Evolutionary conservation across 192 early-diverging fungal genomes (phyloP).

Genomic region (Entophlyctis luteolus): DNA sequence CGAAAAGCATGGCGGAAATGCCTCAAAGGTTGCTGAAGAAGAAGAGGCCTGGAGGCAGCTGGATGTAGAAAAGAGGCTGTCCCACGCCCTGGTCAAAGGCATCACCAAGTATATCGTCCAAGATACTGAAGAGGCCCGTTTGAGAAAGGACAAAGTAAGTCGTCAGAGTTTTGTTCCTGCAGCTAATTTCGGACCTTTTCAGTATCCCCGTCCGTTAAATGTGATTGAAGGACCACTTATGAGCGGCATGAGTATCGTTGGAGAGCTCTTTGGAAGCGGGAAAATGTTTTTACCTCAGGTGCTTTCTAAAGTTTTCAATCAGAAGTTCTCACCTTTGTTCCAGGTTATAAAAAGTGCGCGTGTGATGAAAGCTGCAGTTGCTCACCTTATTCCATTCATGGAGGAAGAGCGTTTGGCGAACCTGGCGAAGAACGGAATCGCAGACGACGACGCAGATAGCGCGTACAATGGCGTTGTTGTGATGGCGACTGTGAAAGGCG

Average conservation of each 20-base stretch:
- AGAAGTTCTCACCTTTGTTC: no score
- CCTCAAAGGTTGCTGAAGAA: conserved; percentile 60
- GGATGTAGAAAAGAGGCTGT: conserved; percentile 71
- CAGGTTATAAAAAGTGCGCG: conserved; percentile 94
- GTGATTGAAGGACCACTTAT: conserved; percentile 97
- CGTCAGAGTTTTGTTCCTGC: not conserved
- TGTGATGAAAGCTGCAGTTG: conserved; percentile 98
- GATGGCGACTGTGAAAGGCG: conserved; percentile 94
- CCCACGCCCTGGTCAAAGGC: conserved; percentile 87
- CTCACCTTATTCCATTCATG: conserved; percentile 92
- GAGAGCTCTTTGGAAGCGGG: conserved; percentile 88
- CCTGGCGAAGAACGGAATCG: conserved; percentile 49
- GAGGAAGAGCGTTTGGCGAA: conserved; percentile 80
- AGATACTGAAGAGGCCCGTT: conserved; percentile 90
- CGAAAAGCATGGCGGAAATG: conserved; percentile 63
- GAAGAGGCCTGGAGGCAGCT: conserved; percentile 82
- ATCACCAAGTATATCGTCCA: conserved; percentile 89
- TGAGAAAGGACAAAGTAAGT: conserved; percentile 49
- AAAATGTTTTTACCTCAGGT: conserved; percentile 99
- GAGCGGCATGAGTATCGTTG: conserved; percentile 89
- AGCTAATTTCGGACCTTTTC: not conserved
- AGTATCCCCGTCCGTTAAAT: conserved; percentile 85
- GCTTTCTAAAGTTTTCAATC: no score
- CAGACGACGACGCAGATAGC: conserved; percentile 54
- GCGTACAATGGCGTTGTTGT: conserved; percentile 86